phyloP scores from a whole-genome alignment of 352 stramenopile genomes.

The Albugo candida region DNA sequence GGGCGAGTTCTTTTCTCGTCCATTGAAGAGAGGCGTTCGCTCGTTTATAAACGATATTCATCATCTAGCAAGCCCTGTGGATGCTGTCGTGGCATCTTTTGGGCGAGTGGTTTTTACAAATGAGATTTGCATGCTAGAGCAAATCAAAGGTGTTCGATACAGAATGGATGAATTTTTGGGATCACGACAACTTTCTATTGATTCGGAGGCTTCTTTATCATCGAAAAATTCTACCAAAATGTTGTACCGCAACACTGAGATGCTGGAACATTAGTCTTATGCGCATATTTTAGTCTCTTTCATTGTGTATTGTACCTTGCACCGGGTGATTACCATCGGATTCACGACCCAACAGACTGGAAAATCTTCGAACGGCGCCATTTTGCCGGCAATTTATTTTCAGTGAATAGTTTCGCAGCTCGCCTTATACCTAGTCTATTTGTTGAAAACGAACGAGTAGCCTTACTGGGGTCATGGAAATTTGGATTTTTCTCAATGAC shows the following conservation, averaged over 20 bases:
- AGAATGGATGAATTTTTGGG: slow-evolving; percentile 70
- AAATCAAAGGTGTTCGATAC: slow-evolving; percentile 68
- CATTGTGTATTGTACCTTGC: slow-evolving; percentile 72
- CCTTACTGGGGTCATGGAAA: slow-evolving; percentile 46
- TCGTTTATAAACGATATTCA: slow-evolving; percentile 17
- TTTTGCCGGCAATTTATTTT: slow-evolving; percentile 68
- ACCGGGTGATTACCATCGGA: slow-evolving; percentile 75
- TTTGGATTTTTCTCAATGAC: slow-evolving; percentile 71
- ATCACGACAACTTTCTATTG: slow-evolving; percentile 13
- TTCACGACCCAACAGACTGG: slow-evolving; percentile 70
- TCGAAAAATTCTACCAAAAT: slow-evolving; percentile 7
- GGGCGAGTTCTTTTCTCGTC: slow-evolving; percentile 68
- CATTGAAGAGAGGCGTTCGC: slow-evolving; percentile 42
- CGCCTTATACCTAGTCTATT: slow-evolving; percentile 59
- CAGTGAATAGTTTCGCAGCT: slow-evolving; percentile 45
- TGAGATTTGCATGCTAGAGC: slow-evolving; percentile 41
- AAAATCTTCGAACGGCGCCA: slow-evolving; percentile 46
- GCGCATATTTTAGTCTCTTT: slow-evolving; percentile 27
- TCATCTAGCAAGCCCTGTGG: slow-evolving; percentile 30
- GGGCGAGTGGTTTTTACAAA: slow-evolving; percentile 24
- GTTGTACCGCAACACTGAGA: too few relatives aligned
- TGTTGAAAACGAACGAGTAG: slow-evolving; percentile 68
- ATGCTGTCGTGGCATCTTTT: slow-evolving; percentile 36
- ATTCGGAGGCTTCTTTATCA: slow-evolving; percentile 18
- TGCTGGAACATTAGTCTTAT: too few relatives aligned